Conservation (phyloP, 2,329 filamentous ascomycete genomes). For the Xylaria sp. region DNA sequence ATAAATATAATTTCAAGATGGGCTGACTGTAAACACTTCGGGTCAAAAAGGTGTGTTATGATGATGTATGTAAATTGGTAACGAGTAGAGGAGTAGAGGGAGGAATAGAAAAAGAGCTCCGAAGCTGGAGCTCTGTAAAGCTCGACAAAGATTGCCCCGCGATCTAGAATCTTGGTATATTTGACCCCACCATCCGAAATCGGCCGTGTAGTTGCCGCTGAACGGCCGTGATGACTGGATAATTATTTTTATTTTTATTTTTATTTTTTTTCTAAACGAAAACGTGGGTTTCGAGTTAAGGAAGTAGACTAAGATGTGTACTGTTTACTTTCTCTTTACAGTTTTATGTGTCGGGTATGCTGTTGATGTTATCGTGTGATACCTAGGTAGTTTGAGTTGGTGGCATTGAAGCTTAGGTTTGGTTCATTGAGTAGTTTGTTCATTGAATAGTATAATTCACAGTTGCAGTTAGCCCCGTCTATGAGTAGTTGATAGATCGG, state of each 20-base stretch:
- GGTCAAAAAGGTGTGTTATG: neutral
- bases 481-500: neutral
- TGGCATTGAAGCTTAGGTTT: too few relatives aligned
- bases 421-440: too few relatives aligned
- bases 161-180: constrained; percentile 25
- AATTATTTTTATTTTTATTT: too few relatives aligned
- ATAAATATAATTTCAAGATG: neutral
- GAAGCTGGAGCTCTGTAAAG: constrained; percentile 31
- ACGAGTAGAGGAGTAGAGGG: constrained; percentile 6
- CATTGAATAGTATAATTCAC: neutral
- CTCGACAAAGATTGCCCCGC: constrained; percentile 30
- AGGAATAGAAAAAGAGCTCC: constrained; percentile 16
- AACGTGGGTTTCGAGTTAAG: too few relatives aligned
- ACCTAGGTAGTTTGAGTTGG: neutral
- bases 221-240: neutral
- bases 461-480: neutral
- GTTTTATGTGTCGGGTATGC: neutral
- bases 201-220: constrained; percentile 27
- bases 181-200: constrained; percentile 44
- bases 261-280: neutral
- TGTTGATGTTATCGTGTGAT: neutral
- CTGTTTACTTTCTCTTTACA: too few relatives aligned
- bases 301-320: neutral
- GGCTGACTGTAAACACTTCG: too few relatives aligned
- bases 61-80: neutral